Evolutionary conservation across 306 rosid genomes (phyloP), one percentile per base, ranked within the genome.

Genomic region (Benincasa hispida): DNA sequence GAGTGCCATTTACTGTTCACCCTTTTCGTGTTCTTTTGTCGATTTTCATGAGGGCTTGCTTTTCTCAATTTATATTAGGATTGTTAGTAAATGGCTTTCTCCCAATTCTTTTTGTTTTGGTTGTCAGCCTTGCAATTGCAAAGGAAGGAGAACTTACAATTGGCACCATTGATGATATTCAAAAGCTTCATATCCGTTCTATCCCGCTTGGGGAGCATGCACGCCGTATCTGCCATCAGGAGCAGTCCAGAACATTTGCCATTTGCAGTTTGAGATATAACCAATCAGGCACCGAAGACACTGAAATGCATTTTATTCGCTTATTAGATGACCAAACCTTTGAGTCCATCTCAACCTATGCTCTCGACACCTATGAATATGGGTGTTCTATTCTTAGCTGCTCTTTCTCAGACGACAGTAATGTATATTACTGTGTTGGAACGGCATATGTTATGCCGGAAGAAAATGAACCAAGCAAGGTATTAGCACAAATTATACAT

Each of bases 91-190:
- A 63, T 37, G 55, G 50, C 34, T n/a, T 58, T 66, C n/a, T 74
- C 60, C 39, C 19, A n/a, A 25, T 59, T 21, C 39, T 78, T 50
- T 34, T 18, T 47, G 10, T 27, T 57, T 28, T 27, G 45, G 5
- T 53, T 60, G 54, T 86, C 93, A 95, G 99, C 84, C 91, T 95
- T 82, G 99, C 99, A 5, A 95, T 95, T 62, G 98, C 99, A 59
- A 90, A 95, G 81, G 99, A 95, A 84, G 99, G 99, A 45, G 98
- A 95, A 75, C 99, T 95, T 59, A 92, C 99, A 39, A 92, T 95
- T 62, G 99, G 99, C 78, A 95, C 97, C 85, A 95, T 95, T 70
- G 99, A 94, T 78, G 97, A 94, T 83, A 95, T 95, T 79, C 99
- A 92, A 85, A 95, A 95, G 85, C 99, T 95, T 77, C 99, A 95